These are phyloP conservation scores for Tetraselmis chui DNA, from an alignment of 139 green algal species.

Conservation along the genomic window DNA sequence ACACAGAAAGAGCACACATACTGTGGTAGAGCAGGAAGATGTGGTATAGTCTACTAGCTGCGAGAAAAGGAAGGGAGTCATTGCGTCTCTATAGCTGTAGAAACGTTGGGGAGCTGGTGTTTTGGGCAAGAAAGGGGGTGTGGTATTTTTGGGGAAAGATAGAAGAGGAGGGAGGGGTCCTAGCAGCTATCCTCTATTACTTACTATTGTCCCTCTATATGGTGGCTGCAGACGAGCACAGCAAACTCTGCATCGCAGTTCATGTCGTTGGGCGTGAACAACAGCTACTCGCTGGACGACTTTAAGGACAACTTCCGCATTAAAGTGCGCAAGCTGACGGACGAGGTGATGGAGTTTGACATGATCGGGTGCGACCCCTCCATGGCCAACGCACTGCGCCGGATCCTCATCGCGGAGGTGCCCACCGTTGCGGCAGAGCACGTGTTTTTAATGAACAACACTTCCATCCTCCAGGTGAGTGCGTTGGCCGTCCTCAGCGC, in stretches of 20 bases:
- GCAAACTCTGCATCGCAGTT: slow-evolving; percentile 57
- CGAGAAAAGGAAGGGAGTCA: too few relatives aligned
- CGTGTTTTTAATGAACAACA: slow-evolving; percentile 97
- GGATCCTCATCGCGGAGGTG: slow-evolving; percentile 92
- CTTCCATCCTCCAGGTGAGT: slow-evolving; percentile 76
- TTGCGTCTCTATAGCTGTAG: too few relatives aligned
- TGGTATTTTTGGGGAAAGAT: too few relatives aligned
- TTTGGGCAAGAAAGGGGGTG: too few relatives aligned
- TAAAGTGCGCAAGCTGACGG: slow-evolving; percentile 28
- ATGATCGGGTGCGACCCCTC: slow-evolving; percentile 73
- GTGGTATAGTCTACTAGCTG: not conserved
- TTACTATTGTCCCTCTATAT: too few relatives aligned
- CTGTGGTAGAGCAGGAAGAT: not conserved
- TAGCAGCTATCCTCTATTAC: too few relatives aligned
- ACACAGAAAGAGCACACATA: too few relatives aligned
- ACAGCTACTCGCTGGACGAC: slow-evolving; percentile 53
- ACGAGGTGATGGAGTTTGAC: slow-evolving; percentile 82
- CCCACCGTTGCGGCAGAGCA: slow-evolving; percentile 97
- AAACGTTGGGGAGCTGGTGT: too few relatives aligned
- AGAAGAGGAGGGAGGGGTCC: too few relatives aligned
- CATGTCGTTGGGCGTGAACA: slow-evolving; percentile 63
- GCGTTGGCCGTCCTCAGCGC: too few relatives aligned
- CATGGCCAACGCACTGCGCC: slow-evolving; percentile 88
- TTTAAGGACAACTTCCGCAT: slow-evolving; percentile 55
- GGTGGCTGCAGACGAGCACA: slow-evolving; percentile 62